These are phyloP conservation scores for Fusarium miscanthi DNA, from an alignment of 2,329 filamentous ascomycete species.

Conservation along the genomic window DNA sequence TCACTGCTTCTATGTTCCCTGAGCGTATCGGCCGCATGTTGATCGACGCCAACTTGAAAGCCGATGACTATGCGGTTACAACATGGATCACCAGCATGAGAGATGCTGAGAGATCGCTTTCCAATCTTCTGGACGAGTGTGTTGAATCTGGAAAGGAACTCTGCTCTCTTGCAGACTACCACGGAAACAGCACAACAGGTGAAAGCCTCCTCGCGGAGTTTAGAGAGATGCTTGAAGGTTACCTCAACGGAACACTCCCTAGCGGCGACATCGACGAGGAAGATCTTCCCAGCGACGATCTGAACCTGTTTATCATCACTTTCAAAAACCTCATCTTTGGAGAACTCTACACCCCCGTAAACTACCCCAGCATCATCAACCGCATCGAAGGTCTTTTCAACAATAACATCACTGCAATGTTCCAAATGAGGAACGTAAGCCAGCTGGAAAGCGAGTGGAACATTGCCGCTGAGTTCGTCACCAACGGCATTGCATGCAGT, in stretches of 20 bases:
- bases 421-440: rapidly evolving
- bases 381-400: not conserved
- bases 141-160: not conserved
- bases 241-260: not conserved
- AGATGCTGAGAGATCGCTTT: not conserved
- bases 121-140: conserved; percentile 4
- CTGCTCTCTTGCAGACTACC: not conserved
- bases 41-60: conserved; percentile 29
- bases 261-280: not conserved
- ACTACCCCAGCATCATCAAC: not conserved
- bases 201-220: not conserved
- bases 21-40: conserved; percentile 33
- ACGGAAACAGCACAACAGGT: not conserved
- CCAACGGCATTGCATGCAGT: not conserved
- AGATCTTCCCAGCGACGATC: not conserved
- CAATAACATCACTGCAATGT: not conserved
- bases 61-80: conserved; percentile 11
- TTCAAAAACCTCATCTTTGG: not conserved
- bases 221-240: not conserved
- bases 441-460: not conserved
- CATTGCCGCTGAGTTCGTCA: not conserved
- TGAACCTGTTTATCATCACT: not conserved
- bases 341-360: not conserved
- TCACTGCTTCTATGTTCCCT: conserved; percentile 39
- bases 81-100: not conserved